Evolutionary conservation across 176 grass and related monocot genomes (phyloP), one percentile per base, ranked within the genome.

Genomic region (Calamus simplicifolius): DNA sequence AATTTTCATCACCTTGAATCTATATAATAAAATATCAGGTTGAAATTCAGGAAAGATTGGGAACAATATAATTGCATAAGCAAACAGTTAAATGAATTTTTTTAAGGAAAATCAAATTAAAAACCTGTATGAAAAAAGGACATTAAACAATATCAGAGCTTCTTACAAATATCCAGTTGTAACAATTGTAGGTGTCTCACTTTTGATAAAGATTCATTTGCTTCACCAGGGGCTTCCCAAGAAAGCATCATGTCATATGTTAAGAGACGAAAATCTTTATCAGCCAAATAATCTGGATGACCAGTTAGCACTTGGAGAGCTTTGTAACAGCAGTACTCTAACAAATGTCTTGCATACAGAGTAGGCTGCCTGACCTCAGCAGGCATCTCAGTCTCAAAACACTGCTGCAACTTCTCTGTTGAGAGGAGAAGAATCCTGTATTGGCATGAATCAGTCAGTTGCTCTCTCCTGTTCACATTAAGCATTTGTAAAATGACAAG

Each of bases 201-300:
- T 64, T 85, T 77, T 4, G 79, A 51, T 49, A 63, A 49, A 29
- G 81, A 80, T 52, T 97, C 78, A 0, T 43, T 82, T 2, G n/a
- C 52, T 55, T n/a, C 52, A 55, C 52, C 52, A 55, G 52, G 18
- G 52, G 52, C 52, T 55, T 55, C 52, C 52, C 52, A 55, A 23
- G 52, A 17, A 19, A 55, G 52, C 52, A 55, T 55, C 52, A 55
- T 55, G 10, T 55, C 52, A 55, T 55, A 55, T 19, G 52, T 55
- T 55, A 55, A 55, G 17, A 17, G 53, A 4, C 18, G 53, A 21
- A 55, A 55, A 19, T 55, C 17, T 21, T 19, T 55, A 8, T 55
- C 53, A 55, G 18, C 53, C 53, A 55, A 55, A 23, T 19, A 55
- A 13, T 55, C 53, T 10, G n/a, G 53, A 19, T 12, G 53, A 18